Base-by-base conservation (phyloP, 495 filamentous ascomycete genomes). In the Talaromyces wortmannii region DNA sequence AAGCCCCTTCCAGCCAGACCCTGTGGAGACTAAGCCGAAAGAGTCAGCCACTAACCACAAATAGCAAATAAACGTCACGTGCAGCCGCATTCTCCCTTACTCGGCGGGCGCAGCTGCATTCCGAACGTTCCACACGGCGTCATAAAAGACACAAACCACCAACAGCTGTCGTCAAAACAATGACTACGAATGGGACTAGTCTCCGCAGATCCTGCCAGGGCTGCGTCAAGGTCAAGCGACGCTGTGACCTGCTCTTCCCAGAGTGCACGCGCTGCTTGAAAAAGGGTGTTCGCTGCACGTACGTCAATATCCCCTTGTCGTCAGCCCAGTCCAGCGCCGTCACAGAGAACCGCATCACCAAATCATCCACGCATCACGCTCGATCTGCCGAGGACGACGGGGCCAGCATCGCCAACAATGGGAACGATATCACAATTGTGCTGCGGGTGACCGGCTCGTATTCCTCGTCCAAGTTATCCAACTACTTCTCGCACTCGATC, bases 191-290 rank as follows among this genome's bases (percentile, higher is more conserved):
- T 46, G 52, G 52, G 43, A 53, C 52, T 53, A 63, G 58, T 33
- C 55, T 68, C 13, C 68, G 64, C 48, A 68, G 69, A 58, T 69
- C 72, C 11, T 79, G 77, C 54, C 55, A 69, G 42, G 65, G 66
- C 16, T 79, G 77, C 59, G 65, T 67, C 12, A 66, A 63, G 31
- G 65, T 64, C 7, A 78, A 78, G 57, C 65, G 77, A 1, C 69
- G 71, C 47, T 79, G 77, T 52, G 77, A 77, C 48, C 67, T 66
- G 53, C 58, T 57, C 8, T 60, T 50, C n/a, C 75, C 74, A 6
- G 58, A 59, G 16, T 78, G 75, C 56, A 60, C 49, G 49, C 57
- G 75, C 30, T 78, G 74, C 53, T 15, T 63, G 13, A 64, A 64
- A 8, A 67, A 60, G 55, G 66, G 63, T 0, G 54, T 68, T 31